Evolutionary conservation across 306 rosid genomes (phyloP).

Genomic region (Spatholobus suberectus): DNA sequence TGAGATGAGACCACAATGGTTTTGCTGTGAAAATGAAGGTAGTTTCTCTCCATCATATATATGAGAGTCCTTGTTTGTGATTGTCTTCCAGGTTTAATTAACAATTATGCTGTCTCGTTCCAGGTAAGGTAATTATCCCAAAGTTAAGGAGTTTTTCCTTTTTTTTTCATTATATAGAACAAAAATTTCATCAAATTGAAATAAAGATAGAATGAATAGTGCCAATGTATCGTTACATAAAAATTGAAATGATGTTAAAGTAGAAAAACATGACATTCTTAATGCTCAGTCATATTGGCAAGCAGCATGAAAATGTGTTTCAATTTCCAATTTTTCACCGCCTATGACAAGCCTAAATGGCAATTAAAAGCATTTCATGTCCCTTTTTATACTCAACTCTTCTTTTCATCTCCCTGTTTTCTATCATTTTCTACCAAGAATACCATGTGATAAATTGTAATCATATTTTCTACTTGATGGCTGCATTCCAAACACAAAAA

Average conservation of each 20-base stretch:
- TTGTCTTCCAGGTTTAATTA: neutral
- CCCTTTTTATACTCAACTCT: neutral
- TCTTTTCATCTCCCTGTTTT: neutral
- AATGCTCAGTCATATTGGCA: neutral
- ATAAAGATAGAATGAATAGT: neutral
- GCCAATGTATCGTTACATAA: neutral
- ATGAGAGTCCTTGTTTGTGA: neutral
- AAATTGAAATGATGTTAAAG: neutral
- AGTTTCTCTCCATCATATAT: neutral
- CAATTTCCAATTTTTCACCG: neutral
- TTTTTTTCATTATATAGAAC: neutral
- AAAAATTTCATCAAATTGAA: neutral
- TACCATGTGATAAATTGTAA: neutral
- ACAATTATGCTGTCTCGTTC: neutral
- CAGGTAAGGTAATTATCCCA: neutral
- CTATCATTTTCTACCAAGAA: conserved; percentile 7
- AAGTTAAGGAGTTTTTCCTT: neutral
- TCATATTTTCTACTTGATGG: conserved; percentile 17
- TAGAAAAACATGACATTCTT: neutral
- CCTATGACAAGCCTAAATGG: neutral
- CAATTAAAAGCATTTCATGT: conserved; percentile 5
- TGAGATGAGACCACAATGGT: neutral
- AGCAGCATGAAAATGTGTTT: conserved; percentile 14
- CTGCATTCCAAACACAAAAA: neutral
- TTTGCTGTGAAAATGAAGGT: neutral